phyloP scores from a whole-genome alignment of 257 asterid species.

The Solanum ossicruentum region DNA sequence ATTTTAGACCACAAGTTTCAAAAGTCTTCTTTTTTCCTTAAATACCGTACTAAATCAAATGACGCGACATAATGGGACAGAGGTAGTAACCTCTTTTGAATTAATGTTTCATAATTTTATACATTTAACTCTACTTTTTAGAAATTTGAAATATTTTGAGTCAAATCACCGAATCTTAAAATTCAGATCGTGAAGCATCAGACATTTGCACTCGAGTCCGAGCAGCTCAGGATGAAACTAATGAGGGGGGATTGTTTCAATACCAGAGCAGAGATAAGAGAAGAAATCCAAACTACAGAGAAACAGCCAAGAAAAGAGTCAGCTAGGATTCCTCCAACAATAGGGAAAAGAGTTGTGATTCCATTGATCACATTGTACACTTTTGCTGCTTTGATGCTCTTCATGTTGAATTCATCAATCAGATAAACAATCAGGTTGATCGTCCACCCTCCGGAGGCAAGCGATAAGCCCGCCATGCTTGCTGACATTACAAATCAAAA shows the following conservation, averaged over 20 bases:
- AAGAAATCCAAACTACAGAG: slow-evolving; percentile 68
- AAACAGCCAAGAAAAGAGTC: slow-evolving; percentile 65
- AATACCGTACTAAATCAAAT: too few relatives aligned
- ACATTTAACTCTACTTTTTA: too few relatives aligned
- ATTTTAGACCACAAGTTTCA: too few relatives aligned
- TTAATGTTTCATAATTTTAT: too few relatives aligned
- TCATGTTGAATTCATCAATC: slow-evolving; percentile 64
- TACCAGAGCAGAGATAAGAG: slow-evolving; percentile 62
- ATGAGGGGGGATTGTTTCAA: background rate
- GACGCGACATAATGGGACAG: too few relatives aligned
- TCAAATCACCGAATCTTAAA: background rate
- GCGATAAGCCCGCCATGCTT: slow-evolving; percentile 43
- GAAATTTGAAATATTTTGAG: too few relatives aligned
- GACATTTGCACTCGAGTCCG: background rate
- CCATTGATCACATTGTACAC: slow-evolving; percentile 57
- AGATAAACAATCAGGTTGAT: slow-evolving; percentile 58
- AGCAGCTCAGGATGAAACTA: background rate
- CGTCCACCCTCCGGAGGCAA: slow-evolving; percentile 64
- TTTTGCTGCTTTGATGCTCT: slow-evolving; percentile 70
- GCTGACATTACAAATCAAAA: slow-evolving; percentile 13
- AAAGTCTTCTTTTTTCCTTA: too few relatives aligned
- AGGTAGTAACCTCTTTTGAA: too few relatives aligned
- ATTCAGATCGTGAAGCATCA: background rate
- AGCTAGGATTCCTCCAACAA: slow-evolving; percentile 60
- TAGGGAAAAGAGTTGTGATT: slow-evolving; percentile 55